Evolutionary conservation across 257 asterid genomes (phyloP).

Genomic region (Oldenlandia corymbosa): DNA sequence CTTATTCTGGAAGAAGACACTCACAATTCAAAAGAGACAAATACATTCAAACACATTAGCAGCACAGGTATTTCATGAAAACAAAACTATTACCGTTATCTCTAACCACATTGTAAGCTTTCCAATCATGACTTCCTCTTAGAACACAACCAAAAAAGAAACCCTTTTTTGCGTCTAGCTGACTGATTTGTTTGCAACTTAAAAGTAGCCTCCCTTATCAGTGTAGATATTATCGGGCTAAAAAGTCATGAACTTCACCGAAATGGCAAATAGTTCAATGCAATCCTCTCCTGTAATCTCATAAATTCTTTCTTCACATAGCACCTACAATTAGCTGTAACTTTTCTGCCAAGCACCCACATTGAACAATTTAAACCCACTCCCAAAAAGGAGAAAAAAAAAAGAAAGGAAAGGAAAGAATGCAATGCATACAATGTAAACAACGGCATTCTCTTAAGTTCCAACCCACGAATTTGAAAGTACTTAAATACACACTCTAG

Average conservation of each 20-base stretch:
- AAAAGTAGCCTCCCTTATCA: not conserved
- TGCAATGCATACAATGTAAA: too few relatives aligned
- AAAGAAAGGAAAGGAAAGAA: too few relatives aligned
- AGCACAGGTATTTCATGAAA: too few relatives aligned
- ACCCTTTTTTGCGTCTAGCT: not conserved
- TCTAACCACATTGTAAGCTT: not conserved
- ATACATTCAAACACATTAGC: too few relatives aligned
- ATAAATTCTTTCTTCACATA: not conserved
- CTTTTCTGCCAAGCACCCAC: not conserved
- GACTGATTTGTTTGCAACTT: not conserved
- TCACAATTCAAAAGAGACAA: too few relatives aligned
- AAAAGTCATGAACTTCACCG: not conserved
- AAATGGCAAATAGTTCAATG: not conserved
- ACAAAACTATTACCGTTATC: not conserved
- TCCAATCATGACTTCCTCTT: not conserved
- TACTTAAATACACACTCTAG: too few relatives aligned
- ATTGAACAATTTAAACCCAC: too few relatives aligned
- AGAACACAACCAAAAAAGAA: not conserved
- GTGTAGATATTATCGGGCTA: not conserved
- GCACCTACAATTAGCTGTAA: not conserved
- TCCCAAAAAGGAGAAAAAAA: too few relatives aligned
- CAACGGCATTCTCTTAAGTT: too few relatives aligned
- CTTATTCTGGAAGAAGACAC: too few relatives aligned
- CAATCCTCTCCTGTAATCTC: not conserved
- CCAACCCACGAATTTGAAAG: too few relatives aligned